A percentile compares a stretch with the other conserved stretches of the same genome.
Conservation (phyloP, 2,329 filamentous ascomycete genomes). For the Pseudogymnoascus sp. region DNA sequence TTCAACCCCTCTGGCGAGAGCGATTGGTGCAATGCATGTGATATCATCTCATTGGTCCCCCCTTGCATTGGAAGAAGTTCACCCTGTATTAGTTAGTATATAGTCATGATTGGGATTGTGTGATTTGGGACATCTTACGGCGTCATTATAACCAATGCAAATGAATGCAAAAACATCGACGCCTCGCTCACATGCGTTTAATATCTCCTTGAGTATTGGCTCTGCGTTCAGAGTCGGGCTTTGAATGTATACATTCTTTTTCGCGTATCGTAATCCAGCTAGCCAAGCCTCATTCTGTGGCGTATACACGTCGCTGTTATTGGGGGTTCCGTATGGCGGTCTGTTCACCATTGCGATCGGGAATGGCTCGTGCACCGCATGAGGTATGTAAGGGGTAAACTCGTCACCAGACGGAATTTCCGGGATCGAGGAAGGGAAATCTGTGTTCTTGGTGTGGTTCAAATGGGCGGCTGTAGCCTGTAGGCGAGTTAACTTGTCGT, state of each 20-base stretch:
- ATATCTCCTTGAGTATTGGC: slow-evolving; percentile 55
- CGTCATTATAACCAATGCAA: slow-evolving; percentile 72
- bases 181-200: slow-evolving; percentile 57
- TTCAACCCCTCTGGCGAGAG: slow-evolving; percentile 42
- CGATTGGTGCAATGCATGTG: slow-evolving; percentile 47
- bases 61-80: slow-evolving; percentile 69
- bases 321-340: slow-evolving; percentile 56
- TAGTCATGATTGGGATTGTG: neutral
- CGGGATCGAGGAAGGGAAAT: slow-evolving; percentile 43
- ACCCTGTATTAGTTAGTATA: slow-evolving; percentile 36
- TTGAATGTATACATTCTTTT: slow-evolving; percentile 63
- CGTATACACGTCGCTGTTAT: slow-evolving; percentile 50
- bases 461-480: slow-evolving; percentile 57
- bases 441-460: slow-evolving; percentile 50
- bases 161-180: slow-evolving; percentile 62
- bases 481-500: slow-evolving; percentile 42
- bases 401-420: slow-evolving; percentile 43
- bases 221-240: slow-evolving; percentile 69
- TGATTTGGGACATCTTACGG: slow-evolving; percentile 31
- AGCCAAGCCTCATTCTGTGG: slow-evolving; percentile 73
- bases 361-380: slow-evolving; percentile 45
- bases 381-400: slow-evolving; percentile 60
- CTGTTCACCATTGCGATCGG: slow-evolving; percentile 67
- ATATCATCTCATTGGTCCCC: slow-evolving; percentile 66
- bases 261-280: slow-evolving; percentile 58